Base-by-base conservation (phyloP, 2,329 filamentous ascomycete genomes). In the Teratosphaeria pseudoeucalypti region DNA sequence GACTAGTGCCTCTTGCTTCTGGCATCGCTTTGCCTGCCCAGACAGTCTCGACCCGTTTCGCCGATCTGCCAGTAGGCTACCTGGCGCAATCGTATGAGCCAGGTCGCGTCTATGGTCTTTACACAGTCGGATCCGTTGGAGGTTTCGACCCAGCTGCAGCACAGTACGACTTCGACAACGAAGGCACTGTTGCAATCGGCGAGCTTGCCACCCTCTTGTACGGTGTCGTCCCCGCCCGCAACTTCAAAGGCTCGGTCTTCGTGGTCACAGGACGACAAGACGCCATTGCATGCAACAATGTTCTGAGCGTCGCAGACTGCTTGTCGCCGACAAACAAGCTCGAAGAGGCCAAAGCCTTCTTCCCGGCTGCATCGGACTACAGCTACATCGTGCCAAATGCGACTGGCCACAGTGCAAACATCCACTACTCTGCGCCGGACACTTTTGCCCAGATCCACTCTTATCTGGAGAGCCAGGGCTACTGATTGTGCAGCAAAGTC, bases 161-260 rank as follows among this genome's bases (percentile, higher is more conserved):
- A 14, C 54, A 55, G n/a, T 34, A 19, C 34, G 54, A 55, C 9
- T 55, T 55, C 32, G 54, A 55, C 54, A 29, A 55, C 54, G 32
- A 55, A 55, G 54, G 54, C 54, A 55, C 54, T 7, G 54, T 55
- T 16, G 54, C 26, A 10, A 14, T 55, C 16, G 54, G 32, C 5
- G 54, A 55, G n/a, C 54, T 34, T 34, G 54, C 54, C 27, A 34
- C 54, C 14, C 54, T 55, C 27, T 55, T 55, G 23, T 55, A 55
- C 32, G 54, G 54, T 5, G 19, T 55, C 54, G 34, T 27, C 11
- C 54, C 54, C 11, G 54, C 54, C 27, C 14, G 1, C 26, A 34
- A 10, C 26, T 55, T 55, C 26, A 55, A 5, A 34, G 54, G 54
- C 54, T 34, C 32, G 16, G 54, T 55, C 27, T 12, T 55, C 19